Evolutionary conservation across 2,329 filamentous ascomycete genomes (phyloP), one percentile per base, ranked within the genome.

Genomic region (Aspergillus carbonarius): DNA sequence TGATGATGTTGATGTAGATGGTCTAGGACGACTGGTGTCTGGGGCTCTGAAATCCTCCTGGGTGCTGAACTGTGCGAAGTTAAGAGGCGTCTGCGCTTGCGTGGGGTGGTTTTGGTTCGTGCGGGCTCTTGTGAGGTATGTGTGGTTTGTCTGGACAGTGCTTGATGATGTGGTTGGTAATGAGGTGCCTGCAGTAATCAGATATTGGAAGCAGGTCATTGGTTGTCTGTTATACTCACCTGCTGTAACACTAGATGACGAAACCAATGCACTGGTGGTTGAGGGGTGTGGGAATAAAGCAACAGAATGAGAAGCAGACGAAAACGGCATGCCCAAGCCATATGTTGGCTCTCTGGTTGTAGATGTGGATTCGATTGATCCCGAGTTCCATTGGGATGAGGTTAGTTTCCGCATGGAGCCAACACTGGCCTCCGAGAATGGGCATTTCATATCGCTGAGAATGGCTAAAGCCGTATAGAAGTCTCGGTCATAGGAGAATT

Each of bases 401-500:
- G 67, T 60, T 15, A 64, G 62, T 54, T 64, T 64, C 52, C 60
- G 60, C 27, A 58, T 54, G 20, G 63, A 37, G 27, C 69, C 63
- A 40, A 66, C 62, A 17, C 66, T 72, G 13, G 76, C 72, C 55
- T 79, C 77, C 9, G 73, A 75, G 35, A 79, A 72, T n/a, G 75
- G 77, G 59, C 78, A 79, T 35, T 75, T 73, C 39, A 75, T 73
- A 42, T 74, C 70, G 27, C 72, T 72, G 1, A 81, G 65, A n/a
- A 78, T 70, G 5, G 75, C 69, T 42, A 80, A 64, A 2, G 74
- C 74, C 18, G 72, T 71, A 50, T 74, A 76, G 60, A 75, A 81
- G 56, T 81, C 76, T 20, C 67, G 65, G 40, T 75, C 71, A 1
- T 67, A 71, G 1, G 66, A 64, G 54, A 80, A 79, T 55, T 78